Conservation (phyloP, 2,329 filamentous ascomycete genomes). For the Metarhizium rileyi region DNA sequence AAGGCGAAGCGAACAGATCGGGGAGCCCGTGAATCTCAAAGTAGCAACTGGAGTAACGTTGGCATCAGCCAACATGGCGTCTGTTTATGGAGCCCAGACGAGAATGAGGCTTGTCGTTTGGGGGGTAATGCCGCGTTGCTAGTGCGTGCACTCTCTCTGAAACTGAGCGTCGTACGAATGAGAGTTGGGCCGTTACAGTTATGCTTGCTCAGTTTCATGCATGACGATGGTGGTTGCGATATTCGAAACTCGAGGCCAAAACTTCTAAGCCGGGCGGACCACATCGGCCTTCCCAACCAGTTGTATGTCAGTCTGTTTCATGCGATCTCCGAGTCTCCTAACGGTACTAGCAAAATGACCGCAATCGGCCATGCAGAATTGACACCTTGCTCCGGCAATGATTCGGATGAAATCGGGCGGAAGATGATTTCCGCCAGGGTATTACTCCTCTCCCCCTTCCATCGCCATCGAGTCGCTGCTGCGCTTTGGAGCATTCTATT, state of each 20-base stretch:
- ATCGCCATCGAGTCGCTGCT: background rate
- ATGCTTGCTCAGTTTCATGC: background rate
- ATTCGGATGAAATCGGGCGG: background rate
- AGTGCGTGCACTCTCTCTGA: conserved; percentile 5
- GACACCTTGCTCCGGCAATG: background rate
- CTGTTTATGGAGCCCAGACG: background rate
- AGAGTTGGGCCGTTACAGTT: background rate
- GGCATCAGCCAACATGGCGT: background rate
- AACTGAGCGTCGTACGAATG: conserved; percentile 5
- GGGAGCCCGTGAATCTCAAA: conserved; percentile 12
- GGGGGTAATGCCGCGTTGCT: background rate
- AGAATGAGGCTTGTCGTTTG: background rate
- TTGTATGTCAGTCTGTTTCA: background rate
- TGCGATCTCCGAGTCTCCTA: background rate
- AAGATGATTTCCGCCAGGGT: background rate
- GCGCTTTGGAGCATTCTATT: background rate
- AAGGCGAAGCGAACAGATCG: conserved; percentile 32
- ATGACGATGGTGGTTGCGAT: background rate
- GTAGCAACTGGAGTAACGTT: background rate
- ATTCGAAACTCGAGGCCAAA: background rate
- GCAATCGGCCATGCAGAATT: background rate
- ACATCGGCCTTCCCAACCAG: background rate
- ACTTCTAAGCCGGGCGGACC: background rate
- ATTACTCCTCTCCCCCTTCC: background rate
- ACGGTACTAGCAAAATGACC: background rate